Percentiles rank a stretch among this genome's conserved stretches.
These are phyloP conservation scores for Paramecium pentaurelia DNA, from an alignment of 73 alveolate species.

Conservation along the genomic window DNA sequence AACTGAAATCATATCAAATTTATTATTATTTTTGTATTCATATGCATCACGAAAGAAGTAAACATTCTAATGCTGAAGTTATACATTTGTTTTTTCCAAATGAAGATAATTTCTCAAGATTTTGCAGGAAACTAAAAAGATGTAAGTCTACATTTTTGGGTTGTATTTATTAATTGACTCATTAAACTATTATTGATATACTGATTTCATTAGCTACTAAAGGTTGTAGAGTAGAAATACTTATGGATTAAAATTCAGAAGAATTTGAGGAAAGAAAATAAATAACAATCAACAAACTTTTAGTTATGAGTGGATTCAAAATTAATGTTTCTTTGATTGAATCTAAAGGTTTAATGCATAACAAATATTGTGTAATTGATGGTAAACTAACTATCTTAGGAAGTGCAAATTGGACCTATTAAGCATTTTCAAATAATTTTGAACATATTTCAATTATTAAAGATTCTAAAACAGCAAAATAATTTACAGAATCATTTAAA, in stretches of 20 bases:
- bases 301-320: background rate
- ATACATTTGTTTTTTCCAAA: background rate
- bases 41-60: background rate
- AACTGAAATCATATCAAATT: background rate
- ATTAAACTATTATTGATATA: background rate
- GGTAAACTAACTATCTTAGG: background rate
- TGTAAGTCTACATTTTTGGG: background rate
- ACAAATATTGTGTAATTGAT: background rate
- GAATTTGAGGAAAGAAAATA: background rate
- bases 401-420: background rate
- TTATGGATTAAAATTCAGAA: background rate
- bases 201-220: background rate
- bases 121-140: background rate
- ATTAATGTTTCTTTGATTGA: background rate
- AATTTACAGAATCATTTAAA: background rate
- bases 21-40: too few species aligned
- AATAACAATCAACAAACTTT: background rate
- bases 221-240: background rate
- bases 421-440: background rate
- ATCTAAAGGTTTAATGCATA: background rate
- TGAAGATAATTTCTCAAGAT: background rate
- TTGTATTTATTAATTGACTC: background rate
- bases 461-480: background rate
- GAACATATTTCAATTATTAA: background rate
- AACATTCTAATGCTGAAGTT: background rate